These are phyloP conservation scores for Pestalotiopsis sp. DNA, from an alignment of 2,329 filamentous ascomycete species.

Conservation along the genomic window DNA sequence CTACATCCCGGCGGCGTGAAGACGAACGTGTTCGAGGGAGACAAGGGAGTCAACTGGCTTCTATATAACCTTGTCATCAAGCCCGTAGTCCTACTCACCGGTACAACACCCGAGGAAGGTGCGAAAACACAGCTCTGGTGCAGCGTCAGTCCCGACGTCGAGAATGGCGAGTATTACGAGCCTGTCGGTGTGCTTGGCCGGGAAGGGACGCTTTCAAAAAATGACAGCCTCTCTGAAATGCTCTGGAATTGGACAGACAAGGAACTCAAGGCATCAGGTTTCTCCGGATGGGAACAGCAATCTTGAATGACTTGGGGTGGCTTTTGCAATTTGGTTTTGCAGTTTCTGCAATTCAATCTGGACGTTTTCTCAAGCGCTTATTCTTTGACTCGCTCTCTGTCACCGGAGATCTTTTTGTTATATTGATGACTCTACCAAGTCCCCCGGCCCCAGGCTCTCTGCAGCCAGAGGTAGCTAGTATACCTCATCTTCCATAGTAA, in stretches of 20 bases:
- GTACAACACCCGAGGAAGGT: conserved; percentile 31
- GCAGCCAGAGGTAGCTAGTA: too few species aligned
- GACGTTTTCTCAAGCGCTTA: too few species aligned
- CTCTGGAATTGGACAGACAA: conserved; percentile 31
- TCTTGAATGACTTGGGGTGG: too few species aligned
- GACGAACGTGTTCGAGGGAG: conserved; percentile 38
- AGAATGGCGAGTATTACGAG: conserved; percentile 34
- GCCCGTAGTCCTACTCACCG: conserved; percentile 13
- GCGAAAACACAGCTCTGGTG: conserved; percentile 40
- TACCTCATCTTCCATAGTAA: too few species aligned
- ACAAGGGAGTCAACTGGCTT: conserved; percentile 37
- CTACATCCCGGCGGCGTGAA: conserved; percentile 11
- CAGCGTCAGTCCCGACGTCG: conserved; percentile 29
- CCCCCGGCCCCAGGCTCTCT: too few species aligned
- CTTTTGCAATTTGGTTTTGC: too few species aligned
- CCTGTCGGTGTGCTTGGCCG: conserved; percentile 29
- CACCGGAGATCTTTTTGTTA: too few species aligned
- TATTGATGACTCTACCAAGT: too few species aligned
- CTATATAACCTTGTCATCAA: conserved; percentile 19
- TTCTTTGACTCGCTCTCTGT: too few species aligned
- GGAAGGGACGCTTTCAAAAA: conserved; percentile 15
- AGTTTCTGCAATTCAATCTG: too few species aligned
- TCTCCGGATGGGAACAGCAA: too few species aligned
- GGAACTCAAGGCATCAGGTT: conserved; percentile 18
- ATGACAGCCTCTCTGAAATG: conserved; percentile 23